phyloP scores from a whole-genome alignment of 306 rosid genomes.

The Prunus mira region DNA sequence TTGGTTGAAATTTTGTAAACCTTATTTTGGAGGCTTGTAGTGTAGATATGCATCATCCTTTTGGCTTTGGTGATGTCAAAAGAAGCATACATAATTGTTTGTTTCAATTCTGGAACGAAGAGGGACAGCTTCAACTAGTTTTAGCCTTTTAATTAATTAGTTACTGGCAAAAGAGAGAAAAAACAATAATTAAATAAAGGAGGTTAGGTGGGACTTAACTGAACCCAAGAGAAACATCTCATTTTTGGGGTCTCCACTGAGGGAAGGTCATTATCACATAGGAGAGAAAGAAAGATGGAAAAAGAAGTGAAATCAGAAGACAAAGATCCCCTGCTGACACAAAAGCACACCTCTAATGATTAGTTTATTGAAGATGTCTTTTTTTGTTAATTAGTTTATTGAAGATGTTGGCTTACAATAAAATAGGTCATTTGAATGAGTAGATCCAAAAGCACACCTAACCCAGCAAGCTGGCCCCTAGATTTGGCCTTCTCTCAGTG shows the following conservation, averaged over 20 bases:
- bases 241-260: slow-evolving; percentile 12
- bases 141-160: too few species aligned
- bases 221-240: too few species aligned
- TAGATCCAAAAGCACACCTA: slow-evolving; percentile 18
- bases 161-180: too few species aligned
- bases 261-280: slow-evolving; percentile 27
- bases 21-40: not conserved
- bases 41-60: slow-evolving; percentile 11
- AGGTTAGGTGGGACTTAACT: too few species aligned
- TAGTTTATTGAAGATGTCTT: not conserved
- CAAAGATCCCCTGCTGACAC: slow-evolving; percentile 49
- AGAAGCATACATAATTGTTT: not conserved
- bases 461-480: not conserved
- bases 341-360: slow-evolving; percentile 16
- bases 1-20: not conserved
- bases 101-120: too few species aligned
- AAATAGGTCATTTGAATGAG: not conserved
- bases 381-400: not conserved
- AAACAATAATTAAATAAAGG: too few species aligned
- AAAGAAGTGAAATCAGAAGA: slow-evolving; percentile 20
- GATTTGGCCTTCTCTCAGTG: not conserved
- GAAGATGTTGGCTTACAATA: slow-evolving; percentile 23
- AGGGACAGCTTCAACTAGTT: too few species aligned
- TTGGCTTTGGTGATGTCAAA: slow-evolving; percentile 38
- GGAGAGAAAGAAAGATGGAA: not conserved